Base-by-base conservation (phyloP, 2,329 filamentous ascomycete genomes). In the Ilyonectria robusta region DNA sequence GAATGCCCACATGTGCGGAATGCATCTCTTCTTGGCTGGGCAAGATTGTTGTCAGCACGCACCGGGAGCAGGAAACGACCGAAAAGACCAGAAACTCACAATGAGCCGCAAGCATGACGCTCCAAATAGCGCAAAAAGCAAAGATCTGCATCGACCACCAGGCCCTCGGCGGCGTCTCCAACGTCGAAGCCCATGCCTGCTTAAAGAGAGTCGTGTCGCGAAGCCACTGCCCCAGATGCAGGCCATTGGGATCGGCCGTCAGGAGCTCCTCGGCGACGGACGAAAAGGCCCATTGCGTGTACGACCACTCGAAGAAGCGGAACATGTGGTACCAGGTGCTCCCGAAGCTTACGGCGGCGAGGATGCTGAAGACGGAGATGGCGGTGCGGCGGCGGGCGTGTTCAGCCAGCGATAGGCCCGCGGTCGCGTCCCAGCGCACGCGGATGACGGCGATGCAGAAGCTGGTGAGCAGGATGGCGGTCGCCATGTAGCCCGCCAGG, bases 91-190 rank as follows among this genome's bases (percentile, higher is more conserved):
- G 2, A 10, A 11, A 58, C 68, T 48, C 23, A 77, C 75, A 66
- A 59, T 76, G 70, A 4, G 68, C 68, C 10, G 70, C 75, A 37
- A 76, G 71, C 62, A 75, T 63, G 4, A 75, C 68, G 53, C 73
- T 78, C 76, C 75, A 77, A 21, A 66, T 63, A 15, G 72, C 73
- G 33, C 72, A 73, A 44, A 76, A 78, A 1, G 72, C 71, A 48
- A 76, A 77, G 21, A 78, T 76, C 57, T 77, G 75, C 54, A 72
- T 56, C 15, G 74, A 73, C 75, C 75, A 77, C 74, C 72, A 77
- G 5, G 70, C 66, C 19, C 75, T 65, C 6, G 71, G 59, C 0
- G 65, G 64, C 15, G 69, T 74, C 50, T 75, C 71, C 3, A 76
- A 56, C 6, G 71, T 72, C 11, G 74, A 71, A 5, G 66, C 73